phyloP scores from a whole-genome alignment of 176 grass and related monocot genomes.

The Bonia amplexicaulis region DNA sequence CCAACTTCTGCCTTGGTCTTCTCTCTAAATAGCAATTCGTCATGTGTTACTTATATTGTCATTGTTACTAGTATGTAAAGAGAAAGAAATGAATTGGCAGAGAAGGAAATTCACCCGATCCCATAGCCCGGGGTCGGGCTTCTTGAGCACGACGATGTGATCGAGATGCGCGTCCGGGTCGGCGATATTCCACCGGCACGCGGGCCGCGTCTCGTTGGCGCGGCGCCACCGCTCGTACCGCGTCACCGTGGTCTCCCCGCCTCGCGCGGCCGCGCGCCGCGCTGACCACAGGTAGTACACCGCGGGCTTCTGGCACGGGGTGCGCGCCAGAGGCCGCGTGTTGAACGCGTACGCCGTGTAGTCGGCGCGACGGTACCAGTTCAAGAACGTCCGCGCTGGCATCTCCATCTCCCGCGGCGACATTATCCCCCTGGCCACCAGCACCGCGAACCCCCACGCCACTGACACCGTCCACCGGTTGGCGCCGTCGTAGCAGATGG shows the following conservation, averaged over 20 bases:
- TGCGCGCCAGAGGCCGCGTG: constrained; percentile 74
- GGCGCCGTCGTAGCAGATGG: constrained; percentile 75
- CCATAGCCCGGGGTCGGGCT: constrained; percentile 74
- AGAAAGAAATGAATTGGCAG: background rate
- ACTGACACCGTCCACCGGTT: constrained; percentile 83
- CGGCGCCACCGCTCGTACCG: constrained; percentile 67
- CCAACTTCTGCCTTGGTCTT: background rate
- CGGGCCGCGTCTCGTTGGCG: constrained; percentile 47
- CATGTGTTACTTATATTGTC: constrained; percentile 24
- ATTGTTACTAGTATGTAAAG: background rate
- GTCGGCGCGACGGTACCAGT: constrained; percentile 92
- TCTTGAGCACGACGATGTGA: constrained; percentile 78
- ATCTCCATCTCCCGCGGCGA: constrained; percentile 97
- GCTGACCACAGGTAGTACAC: constrained; percentile 72
- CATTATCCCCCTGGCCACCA: constrained; percentile 66
- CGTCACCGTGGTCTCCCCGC: constrained; percentile 62
- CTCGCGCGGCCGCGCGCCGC: constrained; percentile 9
- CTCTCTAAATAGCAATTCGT: constrained; percentile 43
- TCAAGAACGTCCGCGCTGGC: constrained; percentile 88
- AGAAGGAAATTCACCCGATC: constrained; percentile 59
- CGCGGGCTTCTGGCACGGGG: constrained; percentile 77
- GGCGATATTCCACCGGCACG: constrained; percentile 81
- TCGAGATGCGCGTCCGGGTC: constrained; percentile 77
- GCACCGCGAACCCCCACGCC: constrained; percentile 88
- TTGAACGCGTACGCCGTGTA: constrained; percentile 96